A percentile compares a stretch with the other conserved stretches of the same genome.
Evolutionary conservation across 2,329 filamentous ascomycete species (phyloP).

Genomic region (Rutstroemia sp.): DNA sequence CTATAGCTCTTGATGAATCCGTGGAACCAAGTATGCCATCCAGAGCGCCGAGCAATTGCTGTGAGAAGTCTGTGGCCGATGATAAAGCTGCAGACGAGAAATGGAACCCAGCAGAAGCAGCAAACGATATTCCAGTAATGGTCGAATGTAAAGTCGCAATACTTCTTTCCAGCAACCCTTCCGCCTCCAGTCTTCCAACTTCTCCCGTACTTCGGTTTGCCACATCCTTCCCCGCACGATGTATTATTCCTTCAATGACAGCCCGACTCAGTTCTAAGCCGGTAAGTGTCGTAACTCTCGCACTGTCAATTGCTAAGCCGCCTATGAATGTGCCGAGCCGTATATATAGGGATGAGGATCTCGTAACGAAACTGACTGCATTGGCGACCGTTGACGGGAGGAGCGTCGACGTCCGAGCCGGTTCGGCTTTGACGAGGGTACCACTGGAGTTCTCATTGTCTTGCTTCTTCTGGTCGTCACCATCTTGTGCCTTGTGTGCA

Average conservation of each 20-base stretch:
- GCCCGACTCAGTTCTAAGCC: constrained; percentile 32
- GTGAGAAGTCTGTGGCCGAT: constrained; percentile 48
- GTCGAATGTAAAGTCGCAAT: constrained; percentile 49
- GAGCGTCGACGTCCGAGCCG: constrained; percentile 36
- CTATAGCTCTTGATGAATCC: constrained; percentile 61
- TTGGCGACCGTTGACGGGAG: constrained; percentile 51
- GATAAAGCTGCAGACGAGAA: constrained; percentile 48
- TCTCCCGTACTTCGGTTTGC: constrained; percentile 30
- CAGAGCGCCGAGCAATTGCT: constrained; percentile 49
- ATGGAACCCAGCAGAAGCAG: constrained; percentile 53
- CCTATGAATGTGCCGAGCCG: constrained; percentile 33
- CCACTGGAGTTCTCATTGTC: background rate
- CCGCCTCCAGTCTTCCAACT: constrained; percentile 44
- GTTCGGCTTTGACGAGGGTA: background rate
- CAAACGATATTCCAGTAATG: constrained; percentile 52
- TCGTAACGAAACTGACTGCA: constrained; percentile 52
- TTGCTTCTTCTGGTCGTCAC: background rate
- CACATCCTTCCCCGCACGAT: constrained; percentile 32
- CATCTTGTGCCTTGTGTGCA: background rate
- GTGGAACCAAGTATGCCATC: constrained; percentile 61
- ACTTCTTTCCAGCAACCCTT: constrained; percentile 48
- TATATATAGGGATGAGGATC: constrained; percentile 47
- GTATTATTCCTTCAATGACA: constrained; percentile 32
- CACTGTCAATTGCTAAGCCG: constrained; percentile 31
- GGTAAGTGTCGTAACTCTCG: constrained; percentile 32